Percentiles rank a stretch among this genome's conserved stretches.
Conservation (phyloP, 1,139 yeast species). For the Candida mesenterica region DNA sequence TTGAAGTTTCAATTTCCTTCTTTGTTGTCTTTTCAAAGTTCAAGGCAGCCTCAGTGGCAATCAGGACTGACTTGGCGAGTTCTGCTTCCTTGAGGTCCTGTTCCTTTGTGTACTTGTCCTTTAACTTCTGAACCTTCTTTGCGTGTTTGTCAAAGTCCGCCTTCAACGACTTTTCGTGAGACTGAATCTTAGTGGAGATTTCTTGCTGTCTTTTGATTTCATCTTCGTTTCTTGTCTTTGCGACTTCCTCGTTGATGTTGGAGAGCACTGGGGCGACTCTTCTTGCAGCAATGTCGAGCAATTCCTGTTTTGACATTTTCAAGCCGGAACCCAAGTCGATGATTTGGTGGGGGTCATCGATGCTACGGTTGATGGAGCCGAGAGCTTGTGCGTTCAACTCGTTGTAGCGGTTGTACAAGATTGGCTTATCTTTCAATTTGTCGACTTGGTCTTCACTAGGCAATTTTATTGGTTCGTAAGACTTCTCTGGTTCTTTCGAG, state of each 20-base stretch:
- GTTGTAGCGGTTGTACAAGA: slow-evolving; percentile 45
- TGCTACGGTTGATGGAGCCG: slow-evolving; percentile 41
- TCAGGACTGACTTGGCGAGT: slow-evolving; percentile 29
- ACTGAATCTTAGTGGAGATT: slow-evolving; percentile 35
- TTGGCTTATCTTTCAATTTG: slow-evolving; percentile 47
- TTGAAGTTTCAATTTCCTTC: slow-evolving; percentile 46
- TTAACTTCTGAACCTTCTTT: slow-evolving; percentile 39
- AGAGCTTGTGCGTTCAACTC: slow-evolving; percentile 51
- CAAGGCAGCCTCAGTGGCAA: slow-evolving; percentile 32
- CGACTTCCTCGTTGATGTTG: slow-evolving; percentile 50
- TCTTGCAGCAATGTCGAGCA: slow-evolving; percentile 54
- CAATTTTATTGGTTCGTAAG: slow-evolving; percentile 34
- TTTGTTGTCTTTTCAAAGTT: slow-evolving; percentile 40
- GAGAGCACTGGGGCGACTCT: slow-evolving; percentile 57
- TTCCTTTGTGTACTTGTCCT: slow-evolving; percentile 39
- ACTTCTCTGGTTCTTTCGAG: slow-evolving; percentile 20
- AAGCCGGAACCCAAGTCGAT: slow-evolving; percentile 57
- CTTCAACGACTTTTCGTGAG: slow-evolving; percentile 45
- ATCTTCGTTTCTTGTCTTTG: slow-evolving; percentile 47
- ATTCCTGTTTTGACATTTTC: slow-evolving; percentile 53
- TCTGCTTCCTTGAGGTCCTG: slow-evolving; percentile 37
- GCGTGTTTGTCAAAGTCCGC: slow-evolving; percentile 43
- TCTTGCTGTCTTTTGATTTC: slow-evolving; percentile 43
- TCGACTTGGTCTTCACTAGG: slow-evolving; percentile 44
- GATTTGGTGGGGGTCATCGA: slow-evolving; percentile 51